These are phyloP conservation scores for Flaveria sonorensis DNA, from an alignment of 129 eudicot genomes.

Conservation along the genomic window DNA sequence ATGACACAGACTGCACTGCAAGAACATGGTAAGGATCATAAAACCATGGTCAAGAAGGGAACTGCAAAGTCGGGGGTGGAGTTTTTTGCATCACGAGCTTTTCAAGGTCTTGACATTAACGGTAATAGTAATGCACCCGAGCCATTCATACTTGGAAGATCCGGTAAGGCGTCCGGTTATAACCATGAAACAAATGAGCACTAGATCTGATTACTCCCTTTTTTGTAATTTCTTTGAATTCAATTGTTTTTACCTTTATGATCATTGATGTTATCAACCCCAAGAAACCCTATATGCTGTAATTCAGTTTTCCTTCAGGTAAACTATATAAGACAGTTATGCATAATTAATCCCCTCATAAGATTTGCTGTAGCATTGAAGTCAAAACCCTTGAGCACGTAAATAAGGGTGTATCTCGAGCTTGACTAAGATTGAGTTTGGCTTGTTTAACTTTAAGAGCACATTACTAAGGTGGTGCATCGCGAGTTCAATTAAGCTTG, in stretches of 20 bases:
- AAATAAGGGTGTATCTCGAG: too few relatives aligned
- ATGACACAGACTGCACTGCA: slow-evolving; percentile 63
- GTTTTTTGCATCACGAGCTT: slow-evolving; percentile 67
- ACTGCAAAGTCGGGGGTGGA: slow-evolving; percentile 68
- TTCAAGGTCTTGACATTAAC: slow-evolving; percentile 82
- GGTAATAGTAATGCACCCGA: slow-evolving; percentile 48
- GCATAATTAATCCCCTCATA: too few relatives aligned
- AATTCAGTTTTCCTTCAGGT: slow-evolving; percentile 13
- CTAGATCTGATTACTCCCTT: not conserved
- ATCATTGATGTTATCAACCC: slow-evolving; percentile 7
- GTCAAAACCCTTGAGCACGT: too few relatives aligned
- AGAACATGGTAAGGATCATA: slow-evolving; percentile 48
- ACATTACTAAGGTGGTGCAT: too few relatives aligned
- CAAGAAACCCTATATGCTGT: slow-evolving; percentile 10
- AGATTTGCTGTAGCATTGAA: too few relatives aligned
- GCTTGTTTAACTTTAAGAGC: too few relatives aligned
- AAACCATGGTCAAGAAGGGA: slow-evolving; percentile 50
- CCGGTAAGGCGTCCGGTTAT: slow-evolving; percentile 90
- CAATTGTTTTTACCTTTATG: not conserved
- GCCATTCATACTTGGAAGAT: slow-evolving; percentile 66
- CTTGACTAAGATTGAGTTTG: too few relatives aligned
- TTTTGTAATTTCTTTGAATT: not conserved
- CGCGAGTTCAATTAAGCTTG: too few relatives aligned
- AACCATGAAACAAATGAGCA: slow-evolving; percentile 50
- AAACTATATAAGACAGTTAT: not conserved